phyloP scores from a whole-genome alignment of 768 basidiomycete species.

The Amanita pallidorosea region DNA sequence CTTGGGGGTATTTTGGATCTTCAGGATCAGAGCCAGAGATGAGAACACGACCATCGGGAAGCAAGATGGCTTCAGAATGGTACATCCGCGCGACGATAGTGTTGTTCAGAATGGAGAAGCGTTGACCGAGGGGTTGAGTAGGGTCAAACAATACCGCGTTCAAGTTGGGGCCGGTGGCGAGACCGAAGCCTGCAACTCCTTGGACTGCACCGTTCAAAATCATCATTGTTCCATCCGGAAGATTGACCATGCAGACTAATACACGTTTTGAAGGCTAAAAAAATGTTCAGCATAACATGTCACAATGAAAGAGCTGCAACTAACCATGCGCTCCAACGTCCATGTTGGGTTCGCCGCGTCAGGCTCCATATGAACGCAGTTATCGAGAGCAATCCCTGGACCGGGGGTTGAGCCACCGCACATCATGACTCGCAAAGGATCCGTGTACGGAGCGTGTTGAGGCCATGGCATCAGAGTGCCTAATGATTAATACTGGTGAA shows the following conservation, averaged over 20 bases:
- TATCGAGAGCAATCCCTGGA: slow-evolving; percentile 44
- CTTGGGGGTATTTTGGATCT: slow-evolving; percentile 52
- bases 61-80: slow-evolving; percentile 65
- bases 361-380: slow-evolving; percentile 61
- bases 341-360: slow-evolving; percentile 53
- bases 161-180: slow-evolving; percentile 53
- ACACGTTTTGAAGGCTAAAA: slow-evolving; percentile 61
- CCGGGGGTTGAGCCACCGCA: slow-evolving; percentile 69
- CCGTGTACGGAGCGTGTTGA: slow-evolving; percentile 62
- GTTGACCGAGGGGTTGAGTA: slow-evolving; percentile 39
- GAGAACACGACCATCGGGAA: slow-evolving; percentile 66
- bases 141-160: slow-evolving; percentile 66
- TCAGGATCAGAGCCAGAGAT: slow-evolving; percentile 72
- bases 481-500: slow-evolving; percentile 5
- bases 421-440: slow-evolving; percentile 55
- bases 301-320: slow-evolving; percentile 10
- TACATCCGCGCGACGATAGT: slow-evolving; percentile 71
- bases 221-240: slow-evolving; percentile 69
- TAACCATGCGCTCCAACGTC: slow-evolving; percentile 72
- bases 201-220: slow-evolving; percentile 67
- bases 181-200: slow-evolving; percentile 66
- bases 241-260: slow-evolving; percentile 62
- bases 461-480: slow-evolving; percentile 59
- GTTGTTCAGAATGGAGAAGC: slow-evolving; percentile 53
- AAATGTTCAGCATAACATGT: not conserved